Conservation (phyloP, 2,329 filamentous ascomycete species). For the Akanthomyces lecanii region DNA sequence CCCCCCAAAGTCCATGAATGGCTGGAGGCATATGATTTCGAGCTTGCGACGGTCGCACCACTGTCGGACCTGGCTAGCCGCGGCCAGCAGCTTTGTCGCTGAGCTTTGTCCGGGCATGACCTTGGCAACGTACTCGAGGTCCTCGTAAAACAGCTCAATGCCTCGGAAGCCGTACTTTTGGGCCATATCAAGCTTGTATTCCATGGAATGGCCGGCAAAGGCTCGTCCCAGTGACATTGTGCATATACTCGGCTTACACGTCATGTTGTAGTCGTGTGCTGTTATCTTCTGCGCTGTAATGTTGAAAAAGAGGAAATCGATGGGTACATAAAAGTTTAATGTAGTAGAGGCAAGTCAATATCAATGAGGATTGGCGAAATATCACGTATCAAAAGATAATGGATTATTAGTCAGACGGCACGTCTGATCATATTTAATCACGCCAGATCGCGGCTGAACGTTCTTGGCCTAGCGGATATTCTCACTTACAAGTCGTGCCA, state of each 20-base stretch:
- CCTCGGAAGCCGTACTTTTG: slow-evolving; percentile 60
- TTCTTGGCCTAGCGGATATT: background rate
- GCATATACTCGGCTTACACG: slow-evolving; percentile 58
- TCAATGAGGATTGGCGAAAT: background rate
- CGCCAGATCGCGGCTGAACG: background rate
- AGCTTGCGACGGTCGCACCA: slow-evolving; percentile 56
- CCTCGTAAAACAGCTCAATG: slow-evolving; percentile 75
- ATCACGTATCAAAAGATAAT: background rate
- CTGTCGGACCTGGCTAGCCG: slow-evolving; percentile 52
- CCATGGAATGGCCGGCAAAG: slow-evolving; percentile 61
- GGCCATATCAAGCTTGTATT: slow-evolving; percentile 65
- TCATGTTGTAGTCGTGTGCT: background rate
- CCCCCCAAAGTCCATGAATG: slow-evolving; percentile 76
- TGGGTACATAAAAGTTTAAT: background rate
- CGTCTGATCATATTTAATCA: background rate
- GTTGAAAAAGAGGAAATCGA: background rate
- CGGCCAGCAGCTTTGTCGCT: slow-evolving; percentile 44
- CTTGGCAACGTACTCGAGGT: slow-evolving; percentile 59
- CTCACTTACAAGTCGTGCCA: background rate
- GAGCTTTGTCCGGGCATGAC: slow-evolving; percentile 35
- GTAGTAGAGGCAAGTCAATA: background rate
- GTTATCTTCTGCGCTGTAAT: background rate
- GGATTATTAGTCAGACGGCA: background rate
- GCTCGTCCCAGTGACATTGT: slow-evolving; percentile 74
- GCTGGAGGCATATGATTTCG: slow-evolving; percentile 64